A percentile compares a stretch with the other conserved stretches of the same genome.
These are phyloP conservation scores for Globisporangium cylindrosporum DNA, from an alignment of 352 stramenopile genomes.

Conservation along the genomic window DNA sequence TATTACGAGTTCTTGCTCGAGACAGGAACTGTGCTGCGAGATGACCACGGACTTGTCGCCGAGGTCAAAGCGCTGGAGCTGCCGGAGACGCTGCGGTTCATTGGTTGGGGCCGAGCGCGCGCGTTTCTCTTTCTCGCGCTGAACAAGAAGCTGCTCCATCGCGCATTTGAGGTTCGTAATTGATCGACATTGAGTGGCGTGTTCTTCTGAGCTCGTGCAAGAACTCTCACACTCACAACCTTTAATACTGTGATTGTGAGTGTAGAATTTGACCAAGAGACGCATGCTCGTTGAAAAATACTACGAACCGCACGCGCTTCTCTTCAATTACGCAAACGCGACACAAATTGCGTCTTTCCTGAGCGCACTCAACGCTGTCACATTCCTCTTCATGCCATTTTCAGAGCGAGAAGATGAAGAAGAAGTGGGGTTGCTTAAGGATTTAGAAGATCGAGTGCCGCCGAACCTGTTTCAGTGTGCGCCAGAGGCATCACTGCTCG, in stretches of 20 bases:
- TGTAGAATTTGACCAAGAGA: conserved; percentile 68
- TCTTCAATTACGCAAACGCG: conserved; percentile 66
- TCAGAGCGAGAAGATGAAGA: conserved; percentile 15
- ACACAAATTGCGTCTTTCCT: conserved; percentile 54
- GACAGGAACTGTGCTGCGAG: conserved; percentile 51
- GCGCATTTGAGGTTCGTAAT: conserved; percentile 45
- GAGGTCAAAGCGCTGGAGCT: conserved; percentile 38
- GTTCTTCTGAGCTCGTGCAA: not conserved
- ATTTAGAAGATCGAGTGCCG: conserved; percentile 25
- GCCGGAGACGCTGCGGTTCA: conserved; percentile 35
- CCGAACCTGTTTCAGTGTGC: conserved; percentile 53
- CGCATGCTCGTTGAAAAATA: conserved; percentile 56
- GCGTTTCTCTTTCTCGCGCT: conserved; percentile 64
- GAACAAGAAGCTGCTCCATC: conserved; percentile 74
- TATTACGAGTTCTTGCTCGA: conserved; percentile 75
- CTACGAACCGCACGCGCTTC: conserved; percentile 51
- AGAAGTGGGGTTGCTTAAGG: not conserved
- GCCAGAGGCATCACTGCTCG: conserved; percentile 38
- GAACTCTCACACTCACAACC: not conserved
- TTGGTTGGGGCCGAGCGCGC: conserved; percentile 69
- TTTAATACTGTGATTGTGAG: conserved; percentile 1
- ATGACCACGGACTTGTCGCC: conserved; percentile 63
- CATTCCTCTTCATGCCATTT: conserved; percentile 46
- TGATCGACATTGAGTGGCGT: not conserved
- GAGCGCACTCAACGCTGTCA: conserved; percentile 69